phyloP scores from a whole-genome alignment of 2,329 filamentous ascomycete genomes.

The Penicillium sp. region DNA sequence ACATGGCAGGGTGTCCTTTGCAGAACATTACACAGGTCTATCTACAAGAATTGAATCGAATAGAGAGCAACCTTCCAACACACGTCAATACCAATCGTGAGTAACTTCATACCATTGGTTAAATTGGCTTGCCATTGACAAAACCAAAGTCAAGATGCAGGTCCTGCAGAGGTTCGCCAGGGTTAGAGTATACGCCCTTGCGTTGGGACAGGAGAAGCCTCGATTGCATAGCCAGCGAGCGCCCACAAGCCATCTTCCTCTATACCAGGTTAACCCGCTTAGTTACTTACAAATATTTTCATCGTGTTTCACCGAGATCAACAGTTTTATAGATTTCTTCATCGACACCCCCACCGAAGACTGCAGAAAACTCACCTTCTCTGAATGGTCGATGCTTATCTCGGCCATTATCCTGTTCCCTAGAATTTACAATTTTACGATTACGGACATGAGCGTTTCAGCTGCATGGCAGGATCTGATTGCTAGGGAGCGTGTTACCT shows the following conservation, averaged over 20 bases:
- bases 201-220: neutral
- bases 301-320: neutral
- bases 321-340: constrained; percentile 3
- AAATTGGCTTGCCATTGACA: neutral
- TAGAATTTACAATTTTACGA: neutral
- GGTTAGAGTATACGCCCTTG: constrained; percentile 1
- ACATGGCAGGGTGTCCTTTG: constrained; percentile 6
- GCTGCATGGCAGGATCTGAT: neutral
- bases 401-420: neutral
- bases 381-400: constrained; percentile 1
- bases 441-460: neutral
- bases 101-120: neutral
- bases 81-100: neutral
- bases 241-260: neutral
- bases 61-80: neutral
- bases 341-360: neutral
- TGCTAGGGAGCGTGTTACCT: neutral
- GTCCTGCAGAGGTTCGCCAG: neutral
- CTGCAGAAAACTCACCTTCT: neutral
- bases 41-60: neutral
- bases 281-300: constrained; percentile 1
- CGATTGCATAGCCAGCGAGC: neutral
- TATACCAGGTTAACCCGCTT: neutral
- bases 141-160: constrained; percentile 2
- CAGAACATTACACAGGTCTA: neutral